phyloP scores from a whole-genome alignment of 1,139 yeast genomes.

The Yamadazyma membranifaciens region DNA sequence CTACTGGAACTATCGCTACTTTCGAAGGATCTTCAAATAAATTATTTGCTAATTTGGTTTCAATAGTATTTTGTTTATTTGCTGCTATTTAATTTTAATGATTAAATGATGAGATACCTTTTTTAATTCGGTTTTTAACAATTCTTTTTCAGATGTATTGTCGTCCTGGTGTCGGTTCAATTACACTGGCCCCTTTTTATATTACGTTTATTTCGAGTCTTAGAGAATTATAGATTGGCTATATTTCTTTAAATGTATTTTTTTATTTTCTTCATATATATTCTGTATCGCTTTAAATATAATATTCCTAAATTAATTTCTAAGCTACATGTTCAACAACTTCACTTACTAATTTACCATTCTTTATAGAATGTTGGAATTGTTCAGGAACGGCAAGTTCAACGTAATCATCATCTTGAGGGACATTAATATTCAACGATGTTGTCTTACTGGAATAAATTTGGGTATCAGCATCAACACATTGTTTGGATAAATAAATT shows the following conservation, averaged over 20 bases:
- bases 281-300: not conserved
- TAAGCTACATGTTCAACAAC: slow-evolving; percentile 50
- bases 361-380: slow-evolving; percentile 56
- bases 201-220: too few relatives aligned
- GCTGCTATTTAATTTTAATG: not conserved
- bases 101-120: too few relatives aligned
- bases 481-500: slow-evolving; percentile 70
- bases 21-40: slow-evolving; percentile 6
- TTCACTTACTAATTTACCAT: slow-evolving; percentile 41
- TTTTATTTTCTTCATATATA: not conserved
- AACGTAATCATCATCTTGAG: slow-evolving; percentile 58
- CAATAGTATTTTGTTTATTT: slow-evolving; percentile 1
- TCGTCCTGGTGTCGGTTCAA: too few relatives aligned
- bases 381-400: slow-evolving; percentile 90
- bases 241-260: too few relatives aligned
- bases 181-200: too few relatives aligned
- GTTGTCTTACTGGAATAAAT: slow-evolving; percentile 83
- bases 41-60: not conserved
- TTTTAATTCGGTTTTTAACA: too few relatives aligned
- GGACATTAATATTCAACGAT: slow-evolving; percentile 79
- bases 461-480: slow-evolving; percentile 61
- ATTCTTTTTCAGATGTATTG: too few relatives aligned
- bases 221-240: too few relatives aligned
- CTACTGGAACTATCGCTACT: not conserved
- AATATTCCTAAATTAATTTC: not conserved